A percentile compares a stretch with the other conserved stretches of the same genome.
phyloP scores from a whole-genome alignment of 306 rosid species.

The Adenanthera pavonina region DNA sequence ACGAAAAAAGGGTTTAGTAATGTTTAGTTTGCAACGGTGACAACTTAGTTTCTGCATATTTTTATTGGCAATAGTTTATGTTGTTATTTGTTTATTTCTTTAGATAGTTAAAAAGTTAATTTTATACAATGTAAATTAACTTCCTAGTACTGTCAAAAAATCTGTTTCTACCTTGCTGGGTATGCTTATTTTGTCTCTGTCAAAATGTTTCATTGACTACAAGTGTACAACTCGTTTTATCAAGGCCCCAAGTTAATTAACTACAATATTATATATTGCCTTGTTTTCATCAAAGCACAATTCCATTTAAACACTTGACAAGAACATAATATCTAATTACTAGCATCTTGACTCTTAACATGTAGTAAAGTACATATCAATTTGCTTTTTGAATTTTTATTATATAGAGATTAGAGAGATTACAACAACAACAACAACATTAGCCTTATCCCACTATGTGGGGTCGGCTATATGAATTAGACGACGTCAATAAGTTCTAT shows the following conservation, averaged over 20 bases:
- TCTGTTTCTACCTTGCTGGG: conserved; percentile 26
- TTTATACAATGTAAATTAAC: not conserved
- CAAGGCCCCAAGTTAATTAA: conserved; percentile 9
- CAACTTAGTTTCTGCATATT: conserved; percentile 14
- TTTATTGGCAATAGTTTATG: conserved; percentile 1
- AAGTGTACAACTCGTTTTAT: not conserved
- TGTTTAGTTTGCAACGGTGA: not conserved
- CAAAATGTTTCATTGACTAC: conserved; percentile 2
- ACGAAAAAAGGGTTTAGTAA: conserved; percentile 24
- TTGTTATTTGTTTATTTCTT: not conserved
- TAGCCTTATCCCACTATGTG: no score
- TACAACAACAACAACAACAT: no score
- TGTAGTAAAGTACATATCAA: not conserved
- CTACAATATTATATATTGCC: not conserved
- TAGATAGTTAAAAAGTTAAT: not conserved
- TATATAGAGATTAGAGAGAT: not conserved
- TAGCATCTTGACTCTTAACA: not conserved
- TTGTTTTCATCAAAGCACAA: not conserved
- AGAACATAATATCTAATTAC: no score
- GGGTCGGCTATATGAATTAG: no score
- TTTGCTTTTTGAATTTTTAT: not conserved
- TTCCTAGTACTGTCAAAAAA: conserved; percentile 6
- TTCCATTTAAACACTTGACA: no score
- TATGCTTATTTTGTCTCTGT: not conserved
- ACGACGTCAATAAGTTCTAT: no score